phyloP scores from a whole-genome alignment of 2,329 filamentous ascomycete species.

The Fusarium sp. region DNA sequence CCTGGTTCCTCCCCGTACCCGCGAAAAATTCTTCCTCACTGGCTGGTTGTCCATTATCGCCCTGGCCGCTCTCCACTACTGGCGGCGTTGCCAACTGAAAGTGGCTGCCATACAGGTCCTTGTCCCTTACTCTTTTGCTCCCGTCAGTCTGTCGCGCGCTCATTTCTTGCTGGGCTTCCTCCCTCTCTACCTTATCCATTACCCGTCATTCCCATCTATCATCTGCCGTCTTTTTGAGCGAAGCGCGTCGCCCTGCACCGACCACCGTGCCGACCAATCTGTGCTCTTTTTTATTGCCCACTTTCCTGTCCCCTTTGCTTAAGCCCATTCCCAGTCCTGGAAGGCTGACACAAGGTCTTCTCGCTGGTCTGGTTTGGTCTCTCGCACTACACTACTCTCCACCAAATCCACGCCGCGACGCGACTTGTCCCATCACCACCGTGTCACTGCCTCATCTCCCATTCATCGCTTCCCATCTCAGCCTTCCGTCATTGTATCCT shows the following conservation, averaged over 20 bases:
- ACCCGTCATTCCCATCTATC: conserved; percentile 39
- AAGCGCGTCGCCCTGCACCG: conserved; percentile 42
- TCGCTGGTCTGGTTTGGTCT: conserved; percentile 45
- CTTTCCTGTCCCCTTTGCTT: conserved; percentile 33
- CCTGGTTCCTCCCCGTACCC: conserved; percentile 26
- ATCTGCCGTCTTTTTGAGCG: conserved; percentile 35
- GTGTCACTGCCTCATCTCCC: conserved; percentile 60
- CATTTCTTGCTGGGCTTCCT: conserved; percentile 33
- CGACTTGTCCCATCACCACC: conserved; percentile 58
- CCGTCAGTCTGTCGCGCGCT: conserved; percentile 23
- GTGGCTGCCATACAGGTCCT: conserved; percentile 24
- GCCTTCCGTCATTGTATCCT: conserved; percentile 46
- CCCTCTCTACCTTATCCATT: conserved; percentile 33
- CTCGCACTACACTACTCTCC: conserved; percentile 53
- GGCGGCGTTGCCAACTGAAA: conserved; percentile 32
- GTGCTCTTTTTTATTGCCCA: conserved; percentile 39
- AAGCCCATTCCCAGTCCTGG: conserved; percentile 32
- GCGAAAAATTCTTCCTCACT: conserved; percentile 51
- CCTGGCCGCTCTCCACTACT: conserved; percentile 34
- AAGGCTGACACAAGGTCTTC: conserved; percentile 38
- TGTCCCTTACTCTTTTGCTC: conserved; percentile 27
- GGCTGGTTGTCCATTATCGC: conserved; percentile 25
- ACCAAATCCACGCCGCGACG: conserved; percentile 57
- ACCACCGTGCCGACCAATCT: conserved; percentile 42
- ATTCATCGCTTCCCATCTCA: conserved; percentile 52